Evolutionary conservation across 2,329 filamentous ascomycete species (phyloP), one percentile per base, ranked within the genome.

Genomic region (Hymenoscyphus repandus): DNA sequence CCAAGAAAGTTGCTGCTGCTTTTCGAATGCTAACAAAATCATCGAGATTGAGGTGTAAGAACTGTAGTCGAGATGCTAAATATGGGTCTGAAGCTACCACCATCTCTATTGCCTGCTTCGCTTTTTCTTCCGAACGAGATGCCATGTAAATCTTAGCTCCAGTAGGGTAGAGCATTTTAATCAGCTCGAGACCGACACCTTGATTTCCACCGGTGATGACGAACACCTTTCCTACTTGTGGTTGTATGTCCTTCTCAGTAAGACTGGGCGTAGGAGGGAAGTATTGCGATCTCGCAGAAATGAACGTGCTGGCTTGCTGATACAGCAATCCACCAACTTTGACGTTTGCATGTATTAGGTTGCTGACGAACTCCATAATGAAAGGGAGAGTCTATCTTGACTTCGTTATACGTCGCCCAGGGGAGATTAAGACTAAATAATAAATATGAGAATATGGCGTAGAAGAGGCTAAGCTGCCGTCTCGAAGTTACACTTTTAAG

Each of bases 141-240:
- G 68, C 65, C n/a, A 74, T 59, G 54, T 72, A 74, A 31, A 74
- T 69, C 33, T 61, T 71, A 37, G 65, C 72, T 48, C 68, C 66
- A 22, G 67, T 64, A 15, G 52, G 46, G 57, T 70, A 72, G 30
- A 73, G 66, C 15, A 70, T 64, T 11, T 55, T 56, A 17, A 62
- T 59, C 1, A 70, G 53, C 32, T 69, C 65, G 38, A 65, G 63
- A 40, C 71, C 70, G 2, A 72, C 47, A 3, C 46, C 50, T 15
- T 20, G 18, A 13, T 43, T 46, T 12, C 49, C 17, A 48, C 57
- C 5, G 52, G 59, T 47, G 54, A 54, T 38, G 6, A 54, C 45
- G 36, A 54, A 54, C 17, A 49, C 52, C 15, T 47, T 47, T 7
- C 49, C 44, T 10, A 11, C 9, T 18, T 51, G 49, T 11, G 12